Evolutionary conservation across 805 yeast species (phyloP).

Genomic region (Ogataea pignaliae): DNA sequence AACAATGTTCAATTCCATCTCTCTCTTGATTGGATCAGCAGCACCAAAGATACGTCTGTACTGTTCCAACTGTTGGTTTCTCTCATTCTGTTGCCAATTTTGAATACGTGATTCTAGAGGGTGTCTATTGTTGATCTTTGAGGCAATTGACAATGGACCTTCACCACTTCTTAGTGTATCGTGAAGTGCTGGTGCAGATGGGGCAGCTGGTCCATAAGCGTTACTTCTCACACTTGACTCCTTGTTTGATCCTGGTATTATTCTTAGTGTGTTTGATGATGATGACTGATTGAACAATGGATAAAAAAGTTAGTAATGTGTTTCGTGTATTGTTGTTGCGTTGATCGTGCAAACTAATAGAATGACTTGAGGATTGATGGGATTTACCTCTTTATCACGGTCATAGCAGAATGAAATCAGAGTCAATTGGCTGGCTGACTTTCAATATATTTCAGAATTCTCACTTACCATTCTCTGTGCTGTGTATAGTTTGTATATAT

Average conservation of each 20-base stretch:
- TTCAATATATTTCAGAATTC: no score
- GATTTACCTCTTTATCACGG: no score
- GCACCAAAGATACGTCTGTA: slow-evolving; percentile 84
- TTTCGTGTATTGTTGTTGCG: no score
- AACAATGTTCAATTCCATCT: slow-evolving; percentile 81
- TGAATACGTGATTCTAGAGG: slow-evolving; percentile 75
- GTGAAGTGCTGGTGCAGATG: slow-evolving; percentile 64
- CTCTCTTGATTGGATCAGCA: slow-evolving; percentile 88
- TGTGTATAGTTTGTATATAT: no score
- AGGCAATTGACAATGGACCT: slow-evolving; percentile 57
- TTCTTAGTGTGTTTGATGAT: slow-evolving; percentile 34
- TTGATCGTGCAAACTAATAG: no score
- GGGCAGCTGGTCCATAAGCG: slow-evolving; percentile 50
- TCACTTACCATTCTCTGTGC: no score
- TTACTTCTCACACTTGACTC: slow-evolving; percentile 46
- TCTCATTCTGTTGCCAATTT: slow-evolving; percentile 79
- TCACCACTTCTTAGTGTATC: slow-evolving; percentile 63
- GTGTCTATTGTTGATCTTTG: slow-evolving; percentile 72
- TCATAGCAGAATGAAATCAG: no score
- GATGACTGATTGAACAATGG: no score
- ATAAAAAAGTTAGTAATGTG: no score
- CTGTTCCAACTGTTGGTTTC: slow-evolving; percentile 64
- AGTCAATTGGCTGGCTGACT: no score
- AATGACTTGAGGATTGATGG: no score
- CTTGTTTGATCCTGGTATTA: slow-evolving; percentile 50